Evolutionary conservation across 148 eudicot species (phyloP).

Genomic region (Suaeda aralocaspica): DNA sequence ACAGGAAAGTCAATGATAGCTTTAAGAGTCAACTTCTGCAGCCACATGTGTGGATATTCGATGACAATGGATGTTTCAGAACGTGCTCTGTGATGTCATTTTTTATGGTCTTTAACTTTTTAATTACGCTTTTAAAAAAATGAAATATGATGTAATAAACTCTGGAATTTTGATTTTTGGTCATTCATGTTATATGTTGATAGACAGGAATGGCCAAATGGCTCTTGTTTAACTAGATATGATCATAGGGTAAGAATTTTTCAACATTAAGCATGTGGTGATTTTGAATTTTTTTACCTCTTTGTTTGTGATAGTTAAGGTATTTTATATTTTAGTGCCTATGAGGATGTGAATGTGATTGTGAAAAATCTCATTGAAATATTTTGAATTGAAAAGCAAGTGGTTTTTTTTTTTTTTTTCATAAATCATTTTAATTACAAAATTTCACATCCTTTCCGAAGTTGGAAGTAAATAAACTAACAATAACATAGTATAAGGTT

Average conservation of each 20-base stretch:
- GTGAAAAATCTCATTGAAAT: neutral
- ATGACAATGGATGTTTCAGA: slow-evolving; percentile 11
- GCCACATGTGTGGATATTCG: slow-evolving; percentile 10
- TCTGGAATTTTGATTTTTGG: slow-evolving; percentile 37
- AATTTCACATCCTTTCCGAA: too few relatives aligned
- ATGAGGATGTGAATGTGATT: too few relatives aligned
- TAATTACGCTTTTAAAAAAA: slow-evolving; percentile 15
- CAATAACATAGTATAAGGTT: too few relatives aligned
- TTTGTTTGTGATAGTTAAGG: neutral
- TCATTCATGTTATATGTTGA: slow-evolving; percentile 35
- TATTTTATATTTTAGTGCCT: too few relatives aligned
- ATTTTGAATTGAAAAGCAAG: too few relatives aligned
- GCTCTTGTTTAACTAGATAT: slow-evolving; percentile 20
- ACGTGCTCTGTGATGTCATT: slow-evolving; percentile 17
- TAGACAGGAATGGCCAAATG: slow-evolving; percentile 33
- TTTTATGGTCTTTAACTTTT: slow-evolving; percentile 19
- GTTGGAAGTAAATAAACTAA: too few relatives aligned
- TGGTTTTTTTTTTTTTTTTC: too few relatives aligned
- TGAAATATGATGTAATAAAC: slow-evolving; percentile 41
- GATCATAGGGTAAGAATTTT: slow-evolving; percentile 18
- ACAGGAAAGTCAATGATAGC: slow-evolving; percentile 12
- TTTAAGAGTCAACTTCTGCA: slow-evolving; percentile 16
- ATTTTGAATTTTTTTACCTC: neutral
- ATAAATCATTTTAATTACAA: too few relatives aligned
- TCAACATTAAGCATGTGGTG: slow-evolving; percentile 7